Base-by-base conservation (phyloP, 257 asterid species). In the Perilla frutescens region DNA sequence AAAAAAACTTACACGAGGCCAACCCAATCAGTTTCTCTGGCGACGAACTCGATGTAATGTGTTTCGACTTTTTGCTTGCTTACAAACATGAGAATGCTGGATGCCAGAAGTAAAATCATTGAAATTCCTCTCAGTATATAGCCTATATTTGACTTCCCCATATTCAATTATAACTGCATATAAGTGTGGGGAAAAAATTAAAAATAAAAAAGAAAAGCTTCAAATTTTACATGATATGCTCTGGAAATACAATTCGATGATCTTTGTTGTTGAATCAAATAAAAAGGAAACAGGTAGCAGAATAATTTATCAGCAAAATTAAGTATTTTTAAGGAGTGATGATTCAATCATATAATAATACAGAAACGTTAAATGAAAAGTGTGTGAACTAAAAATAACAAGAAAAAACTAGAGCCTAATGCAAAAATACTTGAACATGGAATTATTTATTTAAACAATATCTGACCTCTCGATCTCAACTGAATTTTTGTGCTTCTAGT, bases 1-100 rank as follows among this genome's bases (percentile, higher is more conserved):
- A 47, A 4, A 10, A 29, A 11, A 2, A 69, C 80, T 74, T 50
- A 82, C 87, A 29, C 3, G 44, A 82, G 71, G 60, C 73, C 74
- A n/a, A n/a, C 56, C 86, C 86, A 84, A 39, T 71, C 68, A 11
- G 1, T 2, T 51, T 12, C 51, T 36, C 12, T 43, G 8, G 43
- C 62, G 2, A 34, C 40, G 48, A 76, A 36, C 8, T 5, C 39
- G 3, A 15, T 3, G 4, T 51, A n/a, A 2, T 14, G 14, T 4
- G 3, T 8, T 1, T 67, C 14, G 64, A 70, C 62, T 7, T 32
- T 69, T 63, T 75, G 75, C 54, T 14, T 13, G 74, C 68, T 75
- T 5, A 3, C 4, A 12, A 67, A 41, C 77, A 77, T 77, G 12
- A 72, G 44, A 68, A 80, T 29, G 58, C 64, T 53, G 1, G 84